These are phyloP conservation scores for Jacaranda copaia DNA, from an alignment of 257 asterid species.

Conservation along the genomic window DNA sequence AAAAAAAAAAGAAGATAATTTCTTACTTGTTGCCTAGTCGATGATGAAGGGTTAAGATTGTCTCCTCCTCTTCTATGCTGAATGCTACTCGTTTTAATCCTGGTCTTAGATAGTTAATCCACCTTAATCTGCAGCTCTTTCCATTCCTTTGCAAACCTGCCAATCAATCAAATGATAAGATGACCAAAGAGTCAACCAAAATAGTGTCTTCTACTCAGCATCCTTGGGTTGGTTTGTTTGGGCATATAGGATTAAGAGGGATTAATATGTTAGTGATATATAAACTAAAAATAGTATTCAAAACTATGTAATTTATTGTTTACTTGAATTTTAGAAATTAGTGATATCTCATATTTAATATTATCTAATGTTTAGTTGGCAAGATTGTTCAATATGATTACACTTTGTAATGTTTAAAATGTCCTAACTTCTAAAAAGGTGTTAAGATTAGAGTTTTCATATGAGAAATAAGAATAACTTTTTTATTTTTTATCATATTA, in stretches of 20 bases:
- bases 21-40: conserved; percentile 71
- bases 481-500: too few relatives aligned
- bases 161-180: not conserved
- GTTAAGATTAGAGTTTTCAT: too few relatives aligned
- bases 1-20: not conserved
- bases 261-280: too few relatives aligned
- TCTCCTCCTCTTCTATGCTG: conserved; percentile 50
- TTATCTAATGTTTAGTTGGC: too few relatives aligned
- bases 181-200: not conserved
- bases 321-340: too few relatives aligned
- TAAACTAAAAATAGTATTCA: too few relatives aligned
- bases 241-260: not conserved
- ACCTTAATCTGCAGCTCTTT: conserved; percentile 71
- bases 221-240: not conserved
- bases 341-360: too few relatives aligned
- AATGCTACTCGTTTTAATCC: conserved; percentile 63
- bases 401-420: too few relatives aligned
- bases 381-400: too few relatives aligned
- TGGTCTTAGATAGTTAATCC: conserved; percentile 71
- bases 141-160: conserved; percentile 68
- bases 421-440: too few relatives aligned
- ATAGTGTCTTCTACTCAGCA: not conserved
- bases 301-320: too few relatives aligned
- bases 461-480: too few relatives aligned
- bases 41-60: conserved; percentile 55